phyloP scores from a whole-genome alignment of 139 green algal species.

The Micractinium sp. region DNA sequence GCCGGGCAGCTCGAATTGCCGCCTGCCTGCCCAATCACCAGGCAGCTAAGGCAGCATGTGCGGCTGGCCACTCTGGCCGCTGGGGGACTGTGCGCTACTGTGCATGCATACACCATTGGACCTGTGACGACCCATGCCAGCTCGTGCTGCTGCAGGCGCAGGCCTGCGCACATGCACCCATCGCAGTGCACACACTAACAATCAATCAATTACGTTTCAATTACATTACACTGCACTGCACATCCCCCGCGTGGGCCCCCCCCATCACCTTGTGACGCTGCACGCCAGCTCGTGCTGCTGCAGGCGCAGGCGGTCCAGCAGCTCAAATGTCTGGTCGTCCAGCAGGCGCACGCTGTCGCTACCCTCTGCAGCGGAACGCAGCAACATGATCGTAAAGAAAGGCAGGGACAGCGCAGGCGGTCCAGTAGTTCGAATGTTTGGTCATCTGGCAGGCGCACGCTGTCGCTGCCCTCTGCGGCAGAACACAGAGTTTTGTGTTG shows the following conservation, averaged over 20 bases:
- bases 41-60: no score
- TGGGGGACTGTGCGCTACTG: no score
- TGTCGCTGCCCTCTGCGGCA: conserved; percentile 34
- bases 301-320: conserved; percentile 64
- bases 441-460: conserved; percentile 77
- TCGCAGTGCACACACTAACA: no score
- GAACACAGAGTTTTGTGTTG: no score
- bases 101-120: no score
- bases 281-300: conserved; percentile 69
- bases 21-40: no score
- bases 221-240: no score
- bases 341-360: conserved; percentile 68
- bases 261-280: conserved; percentile 51
- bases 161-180: no score
- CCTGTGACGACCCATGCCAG: conserved; percentile 60
- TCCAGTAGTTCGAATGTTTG: conserved; percentile 81
- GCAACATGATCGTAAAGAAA: background rate
- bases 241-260: no score
- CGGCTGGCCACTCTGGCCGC: no score
- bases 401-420: conserved; percentile 36
- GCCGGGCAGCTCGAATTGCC: background rate
- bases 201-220: no score
- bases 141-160: conserved; percentile 71
- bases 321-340: conserved; percentile 86
- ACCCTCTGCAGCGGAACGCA: background rate